Evolutionary conservation across 1,284 basidiomycete species (phyloP), one percentile per base, ranked within the genome.

Genomic region (Pseudozyma sp.): DNA sequence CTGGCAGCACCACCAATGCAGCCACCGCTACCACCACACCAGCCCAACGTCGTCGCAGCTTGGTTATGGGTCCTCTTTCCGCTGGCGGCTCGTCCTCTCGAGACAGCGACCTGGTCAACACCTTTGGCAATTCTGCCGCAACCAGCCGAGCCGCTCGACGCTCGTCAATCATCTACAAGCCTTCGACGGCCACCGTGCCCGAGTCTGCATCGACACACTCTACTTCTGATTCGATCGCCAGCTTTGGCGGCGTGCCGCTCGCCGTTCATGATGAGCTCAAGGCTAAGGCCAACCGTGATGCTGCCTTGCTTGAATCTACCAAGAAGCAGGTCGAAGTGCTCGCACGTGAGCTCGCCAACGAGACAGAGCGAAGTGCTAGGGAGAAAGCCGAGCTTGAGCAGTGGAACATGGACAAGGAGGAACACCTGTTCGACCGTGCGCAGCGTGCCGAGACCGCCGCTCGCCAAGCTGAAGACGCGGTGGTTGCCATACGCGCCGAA

Each of bases 371-470:
- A 5, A 59, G 58, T 31, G 60, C 68, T 0, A 31, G 59, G 11
- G 78, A 81, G 44, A 77, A 75, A 38, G 66, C 72, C 39, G 79
- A 79, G 55, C 64, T 80, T n/a, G 77, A 81, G 63, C 69, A 68
- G 52, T 76, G 74, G 77, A 76, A 63, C 50, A 39, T 62, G 21
- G 66, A 79, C 52, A 76, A 80, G 63, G 78, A 81, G 54, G 59
- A 64, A 39, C 55, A 55, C 10, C 67, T 80, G 11, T 65, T 62
- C 14, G 59, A 58, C 12, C 72, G 74, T 9, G 73, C 76, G 6
- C 73, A 77, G 39, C 52, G 65, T 1, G 64, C 83, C 14, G 78
- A 78, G 56, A 42, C 40, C 1, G 66, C 63, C 10, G 71, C 67
- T 14, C 50, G 57, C 11, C 47, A 55, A 16, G 67, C 65, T 4